Evolutionary conservation across 257 asterid genomes (phyloP).

Genomic region (Rehmannia glutinosa): DNA sequence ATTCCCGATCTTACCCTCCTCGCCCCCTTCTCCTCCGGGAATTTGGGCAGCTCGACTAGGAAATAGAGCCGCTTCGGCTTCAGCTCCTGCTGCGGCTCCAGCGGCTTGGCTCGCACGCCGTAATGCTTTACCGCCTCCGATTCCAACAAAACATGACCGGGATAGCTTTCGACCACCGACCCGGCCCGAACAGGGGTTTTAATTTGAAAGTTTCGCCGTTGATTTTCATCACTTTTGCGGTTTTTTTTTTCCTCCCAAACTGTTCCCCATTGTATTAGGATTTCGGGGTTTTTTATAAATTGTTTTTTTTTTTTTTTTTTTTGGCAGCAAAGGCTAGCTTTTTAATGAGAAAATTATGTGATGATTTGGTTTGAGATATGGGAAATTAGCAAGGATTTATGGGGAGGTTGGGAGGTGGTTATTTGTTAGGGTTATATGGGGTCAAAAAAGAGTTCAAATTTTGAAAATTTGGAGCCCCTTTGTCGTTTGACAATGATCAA

Average conservation of each 20-base stretch:
- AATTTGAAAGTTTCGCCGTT: conserved; percentile 65
- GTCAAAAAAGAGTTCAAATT: conserved; percentile 49
- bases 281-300: background rate
- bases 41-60: conserved; percentile 65
- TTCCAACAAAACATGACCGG: conserved; percentile 64
- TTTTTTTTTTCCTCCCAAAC: conserved; percentile 55
- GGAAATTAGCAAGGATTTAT: conserved; percentile 16
- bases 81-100: conserved; percentile 73
- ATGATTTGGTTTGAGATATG: background rate
- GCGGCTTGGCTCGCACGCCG: conserved; percentile 75
- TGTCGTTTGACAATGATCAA: conserved; percentile 26
- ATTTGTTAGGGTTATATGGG: conserved; percentile 25
- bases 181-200: conserved; percentile 62
- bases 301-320: background rate
- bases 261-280: conserved; percentile 55
- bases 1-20: conserved; percentile 84
- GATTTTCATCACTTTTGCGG: conserved; percentile 73
- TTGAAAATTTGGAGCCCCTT: conserved; percentile 32
- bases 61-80: conserved; percentile 71
- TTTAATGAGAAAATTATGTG: background rate
- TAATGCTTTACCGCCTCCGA: conserved; percentile 80
- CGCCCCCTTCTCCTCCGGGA: conserved; percentile 42
- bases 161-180: conserved; percentile 49
- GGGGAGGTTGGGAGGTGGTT: too few relatives aligned
- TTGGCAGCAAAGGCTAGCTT: background rate